A percentile compares a stretch with the other conserved stretches of the same genome.
Evolutionary conservation across 495 filamentous ascomycete species (phyloP).

Genomic region (Aspergillus diversus): DNA sequence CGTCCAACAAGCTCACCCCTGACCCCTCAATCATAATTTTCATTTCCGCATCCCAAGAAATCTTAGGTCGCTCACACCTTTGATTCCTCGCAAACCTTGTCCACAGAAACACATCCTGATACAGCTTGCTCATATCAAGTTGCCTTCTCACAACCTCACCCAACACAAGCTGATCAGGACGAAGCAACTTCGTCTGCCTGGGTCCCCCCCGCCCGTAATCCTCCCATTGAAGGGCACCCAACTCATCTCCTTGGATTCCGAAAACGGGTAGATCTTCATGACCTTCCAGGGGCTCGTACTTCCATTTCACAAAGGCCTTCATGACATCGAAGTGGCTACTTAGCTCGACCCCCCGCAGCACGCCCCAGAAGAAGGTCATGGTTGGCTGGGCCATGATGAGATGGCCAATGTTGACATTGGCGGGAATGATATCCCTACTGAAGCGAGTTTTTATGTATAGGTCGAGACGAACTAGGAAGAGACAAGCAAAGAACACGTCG

Average conservation of each 20-base stretch:
- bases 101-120: not conserved
- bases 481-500: slow-evolving; percentile 56
- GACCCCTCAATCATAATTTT: not conserved
- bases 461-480: slow-evolving; percentile 66
- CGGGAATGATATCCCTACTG: slow-evolving; percentile 47
- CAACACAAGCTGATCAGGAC: not conserved
- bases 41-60: not conserved
- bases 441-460: slow-evolving; percentile 53
- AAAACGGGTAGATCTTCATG: slow-evolving; percentile 27
- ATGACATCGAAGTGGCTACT: slow-evolving; percentile 44
- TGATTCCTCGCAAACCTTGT: not conserved
- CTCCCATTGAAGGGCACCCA: too few relatives aligned
- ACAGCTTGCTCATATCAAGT: not conserved
- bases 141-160: not conserved
- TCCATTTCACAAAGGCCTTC: slow-evolving; percentile 46
- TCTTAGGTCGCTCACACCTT: not conserved
- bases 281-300: slow-evolving; percentile 22
- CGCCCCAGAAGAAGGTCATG: slow-evolving; percentile 50
- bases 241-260: slow-evolving; percentile 1
- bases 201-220: not conserved
- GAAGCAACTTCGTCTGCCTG: not conserved
- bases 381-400: slow-evolving; percentile 63
- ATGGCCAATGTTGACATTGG: slow-evolving; percentile 43
- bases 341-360: slow-evolving; percentile 49
- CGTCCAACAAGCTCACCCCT: not conserved